These are phyloP conservation scores for Puccinia hordei DNA, from an alignment of 1,284 basidiomycete genomes.

Conservation along the genomic window DNA sequence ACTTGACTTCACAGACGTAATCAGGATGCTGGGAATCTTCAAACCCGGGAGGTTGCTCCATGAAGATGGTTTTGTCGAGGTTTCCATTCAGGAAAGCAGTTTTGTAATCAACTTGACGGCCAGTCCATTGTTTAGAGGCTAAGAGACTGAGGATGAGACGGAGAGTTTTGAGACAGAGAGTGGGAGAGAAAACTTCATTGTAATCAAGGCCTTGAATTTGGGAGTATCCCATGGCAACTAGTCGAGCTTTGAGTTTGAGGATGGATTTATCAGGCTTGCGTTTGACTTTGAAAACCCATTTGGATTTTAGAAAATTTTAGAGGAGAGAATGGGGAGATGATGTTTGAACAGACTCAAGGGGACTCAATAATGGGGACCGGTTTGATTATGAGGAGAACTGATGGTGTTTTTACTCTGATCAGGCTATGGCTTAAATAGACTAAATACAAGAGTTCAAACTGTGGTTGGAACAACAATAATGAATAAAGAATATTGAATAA, in stretches of 20 bases:
- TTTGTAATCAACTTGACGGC: too few relatives aligned
- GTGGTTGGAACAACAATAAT: too few relatives aligned
- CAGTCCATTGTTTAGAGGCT: not conserved
- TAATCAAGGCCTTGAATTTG: slow-evolving; percentile 47
- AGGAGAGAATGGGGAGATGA: too few relatives aligned
- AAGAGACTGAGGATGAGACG: not conserved
- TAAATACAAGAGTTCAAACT: too few relatives aligned
- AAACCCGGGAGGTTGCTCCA: slow-evolving; percentile 18
- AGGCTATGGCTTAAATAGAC: too few relatives aligned
- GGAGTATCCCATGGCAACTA: slow-evolving; percentile 14
- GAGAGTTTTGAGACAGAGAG: too few relatives aligned
- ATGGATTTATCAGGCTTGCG: slow-evolving; percentile 8
- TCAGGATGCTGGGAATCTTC: slow-evolving; percentile 6
- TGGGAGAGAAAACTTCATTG: slow-evolving; percentile 48
- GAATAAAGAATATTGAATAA: too few relatives aligned
- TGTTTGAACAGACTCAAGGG: too few relatives aligned
- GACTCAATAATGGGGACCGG: too few relatives aligned
- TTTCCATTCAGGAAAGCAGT: not conserved
- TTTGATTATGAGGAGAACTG: too few relatives aligned
- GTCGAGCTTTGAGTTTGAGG: slow-evolving; percentile 7
- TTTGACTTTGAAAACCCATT: slow-evolving; percentile 41
- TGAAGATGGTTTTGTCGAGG: not conserved
- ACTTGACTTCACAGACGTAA: not conserved
- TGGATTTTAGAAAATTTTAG: too few relatives aligned
- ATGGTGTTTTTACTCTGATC: too few relatives aligned